Base-by-base conservation (phyloP, 768 basidiomycete genomes). In the Dioszegia aurantiaca region DNA sequence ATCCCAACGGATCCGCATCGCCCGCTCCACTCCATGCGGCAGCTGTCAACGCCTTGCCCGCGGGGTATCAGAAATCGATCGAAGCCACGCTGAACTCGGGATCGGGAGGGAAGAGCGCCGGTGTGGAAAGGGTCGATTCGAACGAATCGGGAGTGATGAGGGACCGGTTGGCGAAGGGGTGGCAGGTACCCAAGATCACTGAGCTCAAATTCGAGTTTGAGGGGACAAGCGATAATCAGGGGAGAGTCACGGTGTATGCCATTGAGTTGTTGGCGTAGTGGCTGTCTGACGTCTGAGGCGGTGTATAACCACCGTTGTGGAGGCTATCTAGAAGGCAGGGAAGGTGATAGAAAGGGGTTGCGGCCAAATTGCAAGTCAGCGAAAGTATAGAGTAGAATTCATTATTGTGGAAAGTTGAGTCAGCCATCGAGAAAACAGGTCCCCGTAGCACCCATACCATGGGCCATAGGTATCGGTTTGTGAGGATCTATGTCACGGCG, bases 141-240 rank as follows among this genome's bases (percentile, higher is more conserved):
- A 58, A 28, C 16, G 33, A 31, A 21, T 42, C 21, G 55, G 21
- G 23, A 6, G 28, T 26, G 6, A 42, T 28, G 52, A 55, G 54
- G 12, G 43, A 44, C 6, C 14, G 51, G 9, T n/a, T 53, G 21
- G 12, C 16, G 51, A 1, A 12, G 11, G 51, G 44, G 11, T 43
- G 40, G 57, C 30, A 2, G 8, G 48, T 40, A n/a, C 61, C 66
- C 10, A 28, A 54, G 36, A 24, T 76, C n/a, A 66, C 62, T 4
- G 71, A 76, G 54, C 24, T 76, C 56, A 74, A 72, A 59, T 45
- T 74, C 14, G 73, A 72, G 39, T 76, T 76, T 45, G 75, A 76
- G 56, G 64, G 63, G 58, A 67, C 60, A n/a, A 69, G 69, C 42
- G 75, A 76, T 65, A 64, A 70, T 19, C 68, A 70, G 59, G 75